Percentiles rank a stretch among this genome's conserved stretches.
Evolutionary conservation across 2,329 filamentous ascomycete genomes (phyloP).

Genomic region (Hymenoscyphus infarciens): DNA sequence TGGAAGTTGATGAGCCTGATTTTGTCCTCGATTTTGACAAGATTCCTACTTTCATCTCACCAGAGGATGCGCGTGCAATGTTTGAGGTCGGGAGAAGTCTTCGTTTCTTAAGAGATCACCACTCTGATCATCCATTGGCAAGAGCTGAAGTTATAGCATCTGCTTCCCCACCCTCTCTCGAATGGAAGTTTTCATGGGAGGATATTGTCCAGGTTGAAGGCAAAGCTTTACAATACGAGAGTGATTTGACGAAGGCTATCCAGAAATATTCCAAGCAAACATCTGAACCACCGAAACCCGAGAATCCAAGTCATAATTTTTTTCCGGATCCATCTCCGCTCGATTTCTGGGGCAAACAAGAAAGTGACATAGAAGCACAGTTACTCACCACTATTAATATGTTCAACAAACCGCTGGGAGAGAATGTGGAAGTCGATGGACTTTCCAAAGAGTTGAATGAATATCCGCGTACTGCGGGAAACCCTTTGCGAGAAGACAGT

Average conservation of each 20-base stretch:
- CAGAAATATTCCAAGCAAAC: conserved; percentile 19
- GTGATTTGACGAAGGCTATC: conserved; percentile 39
- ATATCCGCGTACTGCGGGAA: conserved; percentile 21
- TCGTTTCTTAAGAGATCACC: conserved; percentile 65
- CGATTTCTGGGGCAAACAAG: conserved; percentile 48
- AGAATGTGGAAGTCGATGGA: conserved; percentile 19
- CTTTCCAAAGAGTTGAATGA: conserved; percentile 26
- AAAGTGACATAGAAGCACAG: conserved; percentile 44
- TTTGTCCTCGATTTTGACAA: conserved; percentile 60
- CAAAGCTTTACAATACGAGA: conserved; percentile 53
- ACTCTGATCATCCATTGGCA: conserved; percentile 67
- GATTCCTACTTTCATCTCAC: conserved; percentile 68
- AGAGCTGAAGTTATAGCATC: conserved; percentile 45
- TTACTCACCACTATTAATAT: conserved; percentile 50
- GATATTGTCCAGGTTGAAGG: conserved; percentile 61
- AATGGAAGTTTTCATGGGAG: conserved; percentile 71
- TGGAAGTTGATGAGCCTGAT: conserved; percentile 54
- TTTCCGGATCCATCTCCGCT: conserved; percentile 13
- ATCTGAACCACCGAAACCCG: neutral
- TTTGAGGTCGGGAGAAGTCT: conserved; percentile 78
- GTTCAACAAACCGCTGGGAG: conserved; percentile 40
- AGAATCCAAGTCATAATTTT: neutral
- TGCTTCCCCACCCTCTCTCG: conserved; percentile 52
- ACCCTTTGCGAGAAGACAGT: conserved; percentile 12
- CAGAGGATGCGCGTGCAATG: conserved; percentile 66